A percentile compares a stretch with the other conserved stretches of the same genome.
Evolutionary conservation across 208 protist genomes (phyloP).

Genomic region (Wallacemonas collosoma): DNA sequence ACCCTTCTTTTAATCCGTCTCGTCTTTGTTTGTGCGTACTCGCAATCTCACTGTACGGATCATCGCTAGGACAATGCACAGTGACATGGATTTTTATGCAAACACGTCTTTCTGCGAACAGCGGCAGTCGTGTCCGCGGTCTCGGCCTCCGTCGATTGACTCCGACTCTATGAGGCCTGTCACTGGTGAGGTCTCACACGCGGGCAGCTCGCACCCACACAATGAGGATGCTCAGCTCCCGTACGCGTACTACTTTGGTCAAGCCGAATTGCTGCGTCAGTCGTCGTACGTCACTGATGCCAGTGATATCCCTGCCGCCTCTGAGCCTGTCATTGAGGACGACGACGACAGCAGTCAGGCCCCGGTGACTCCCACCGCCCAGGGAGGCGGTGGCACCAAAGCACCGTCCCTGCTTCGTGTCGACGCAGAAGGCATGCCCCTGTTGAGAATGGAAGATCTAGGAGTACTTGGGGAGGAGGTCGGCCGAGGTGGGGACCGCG

Average conservation of each 20-base stretch:
- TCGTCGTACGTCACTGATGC: neutral
- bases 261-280: neutral
- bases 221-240: neutral
- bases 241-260: constrained; percentile 9
- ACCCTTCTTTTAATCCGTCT: too few relatives aligned
- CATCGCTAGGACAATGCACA: neutral
- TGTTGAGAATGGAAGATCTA: constrained; percentile 14
- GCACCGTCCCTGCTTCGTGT: neutral
- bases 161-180: neutral
- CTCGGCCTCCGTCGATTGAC: constrained; percentile 1
- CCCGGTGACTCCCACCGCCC: neutral
- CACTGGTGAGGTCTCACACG: neutral
- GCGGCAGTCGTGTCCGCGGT: neutral
- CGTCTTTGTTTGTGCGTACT: neutral
- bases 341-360: constrained; percentile 18
- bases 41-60: neutral
- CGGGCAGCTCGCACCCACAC: neutral
- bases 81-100: neutral
- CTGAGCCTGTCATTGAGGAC: constrained; percentile 14
- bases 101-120: neutral
- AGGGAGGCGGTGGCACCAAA: too few relatives aligned
- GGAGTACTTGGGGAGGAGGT: constrained; percentile 37
- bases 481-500: constrained; percentile 72
- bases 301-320: neutral
- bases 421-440: constrained; percentile 15